phyloP scores from a whole-genome alignment of 495 filamentous ascomycete species.

The Penicillium herquei region DNA sequence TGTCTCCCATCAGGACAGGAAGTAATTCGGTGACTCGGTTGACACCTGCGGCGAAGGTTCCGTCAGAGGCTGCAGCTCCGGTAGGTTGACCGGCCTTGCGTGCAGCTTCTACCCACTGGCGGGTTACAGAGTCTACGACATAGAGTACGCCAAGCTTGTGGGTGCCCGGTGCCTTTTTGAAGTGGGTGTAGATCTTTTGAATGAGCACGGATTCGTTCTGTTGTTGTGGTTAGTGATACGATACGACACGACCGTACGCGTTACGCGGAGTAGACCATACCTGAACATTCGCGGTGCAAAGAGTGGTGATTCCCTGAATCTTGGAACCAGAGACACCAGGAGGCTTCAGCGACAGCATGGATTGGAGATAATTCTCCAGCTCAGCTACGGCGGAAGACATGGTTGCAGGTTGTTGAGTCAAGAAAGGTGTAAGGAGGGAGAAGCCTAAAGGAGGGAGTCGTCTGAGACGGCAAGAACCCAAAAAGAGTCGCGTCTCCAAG shows the following conservation, averaged over 20 bases:
- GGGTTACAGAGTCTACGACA: conserved; percentile 99
- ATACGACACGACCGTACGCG: not conserved
- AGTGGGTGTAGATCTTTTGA: conserved; percentile 93
- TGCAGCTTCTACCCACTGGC: conserved; percentile 96
- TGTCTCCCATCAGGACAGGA: conserved; percentile 92
- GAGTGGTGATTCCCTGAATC: conserved; percentile 77
- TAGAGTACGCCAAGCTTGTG: conserved; percentile 99
- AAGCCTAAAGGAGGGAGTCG: conserved; percentile 1
- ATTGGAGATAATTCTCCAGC: conserved; percentile 84
- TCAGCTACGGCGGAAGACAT: conserved; percentile 88
- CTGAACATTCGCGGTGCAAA: conserved; percentile 90
- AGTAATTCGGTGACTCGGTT: conserved; percentile 95
- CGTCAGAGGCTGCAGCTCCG: conserved; percentile 73
- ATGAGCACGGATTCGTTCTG: conserved; percentile 95
- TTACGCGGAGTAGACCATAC: conserved; percentile 55
- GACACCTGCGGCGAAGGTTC: conserved; percentile 91
- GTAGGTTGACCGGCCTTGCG: conserved; percentile 79
- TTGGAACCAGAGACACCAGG: conserved; percentile 91
- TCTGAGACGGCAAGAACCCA: conserved; percentile 1
- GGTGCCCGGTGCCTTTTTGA: conserved; percentile 91
- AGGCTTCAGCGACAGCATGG: conserved; percentile 85
- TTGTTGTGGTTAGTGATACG: not conserved
- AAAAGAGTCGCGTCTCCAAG: conserved; percentile 1
- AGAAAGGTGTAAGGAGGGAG: conserved; percentile 12
- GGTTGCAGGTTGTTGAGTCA: conserved; percentile 15